These are phyloP conservation scores for Medicago ruthenica DNA, from an alignment of 306 rosid species.

Conservation along the genomic window DNA sequence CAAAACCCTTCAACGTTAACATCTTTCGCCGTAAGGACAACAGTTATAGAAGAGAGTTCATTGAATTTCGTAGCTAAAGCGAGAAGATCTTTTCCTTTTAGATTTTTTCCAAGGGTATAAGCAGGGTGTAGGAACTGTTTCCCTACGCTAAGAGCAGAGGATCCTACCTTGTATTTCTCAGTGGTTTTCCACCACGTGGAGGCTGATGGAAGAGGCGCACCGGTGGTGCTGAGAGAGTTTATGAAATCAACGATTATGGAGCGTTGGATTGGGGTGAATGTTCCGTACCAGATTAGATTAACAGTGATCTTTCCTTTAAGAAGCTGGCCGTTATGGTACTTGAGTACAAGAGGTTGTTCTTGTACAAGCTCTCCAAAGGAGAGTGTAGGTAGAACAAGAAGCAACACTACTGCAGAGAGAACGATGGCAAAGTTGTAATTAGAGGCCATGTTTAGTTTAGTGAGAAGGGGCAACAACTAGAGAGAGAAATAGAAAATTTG, in stretches of 20 bases:
- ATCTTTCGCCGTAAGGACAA: conserved; percentile 76
- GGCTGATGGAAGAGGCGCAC: conserved; percentile 54
- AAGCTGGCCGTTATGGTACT: conserved; percentile 87
- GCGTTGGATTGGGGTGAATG: conserved; percentile 76
- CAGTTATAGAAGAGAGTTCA: conserved; percentile 54
- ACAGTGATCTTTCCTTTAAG: conserved; percentile 79
- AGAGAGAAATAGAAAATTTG: neutral
- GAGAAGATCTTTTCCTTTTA: conserved; percentile 48
- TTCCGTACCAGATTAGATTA: conserved; percentile 86
- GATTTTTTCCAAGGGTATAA: conserved; percentile 69
- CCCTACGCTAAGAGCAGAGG: conserved; percentile 69
- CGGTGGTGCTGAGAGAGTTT: conserved; percentile 51
- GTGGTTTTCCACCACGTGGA: conserved; percentile 91
- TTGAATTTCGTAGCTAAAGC: conserved; percentile 60
- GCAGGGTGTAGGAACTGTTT: conserved; percentile 66
- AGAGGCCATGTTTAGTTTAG: conserved; percentile 27
- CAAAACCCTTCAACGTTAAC: conserved; percentile 84
- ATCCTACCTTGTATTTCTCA: conserved; percentile 67
- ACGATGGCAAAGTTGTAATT: conserved; percentile 46
- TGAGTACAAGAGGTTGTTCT: conserved; percentile 72
- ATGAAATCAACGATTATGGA: conserved; percentile 79
- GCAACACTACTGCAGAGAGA: conserved; percentile 10
- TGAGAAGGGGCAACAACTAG: neutral
- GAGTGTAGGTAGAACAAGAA: conserved; percentile 10
- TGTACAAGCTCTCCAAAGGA: conserved; percentile 56